Base-by-base conservation (phyloP, 2,329 filamentous ascomycete species). In the Periconia sp. region DNA sequence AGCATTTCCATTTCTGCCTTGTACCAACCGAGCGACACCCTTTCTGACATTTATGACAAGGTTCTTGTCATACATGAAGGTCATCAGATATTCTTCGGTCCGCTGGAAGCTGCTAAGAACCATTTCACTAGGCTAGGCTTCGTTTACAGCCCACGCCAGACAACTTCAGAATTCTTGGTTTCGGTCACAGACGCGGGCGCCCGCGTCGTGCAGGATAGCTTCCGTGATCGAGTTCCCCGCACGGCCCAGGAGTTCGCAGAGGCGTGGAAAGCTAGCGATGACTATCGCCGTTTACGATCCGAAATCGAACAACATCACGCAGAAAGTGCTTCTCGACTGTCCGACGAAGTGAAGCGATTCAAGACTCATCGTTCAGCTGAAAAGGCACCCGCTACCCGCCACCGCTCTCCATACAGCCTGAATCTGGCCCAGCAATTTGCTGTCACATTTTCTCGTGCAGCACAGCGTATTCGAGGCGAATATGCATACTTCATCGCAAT, bases 1-100 rank as follows among this genome's bases (percentile, higher is more conserved):
- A 70, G 66, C 3, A 72, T 75, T 9, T 74, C 76, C 42, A 72
- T 74, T 69, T 76, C 82, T 15, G 77, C 79, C 2, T 77, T 83
- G 18, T 84, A 84, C 52, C 71, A 74, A 38, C 68, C 46, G 5
- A 40, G 52, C 6, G 25, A 38, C 2, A 15, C 15, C 23, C 5
- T 56, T 1, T 50, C 36, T 32, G 28, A 50, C 16, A 30, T 34
- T 8, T 90, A 91, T 53, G 86, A 91, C 68, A 89, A 89, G 60
- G 80, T 80, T 0, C 75, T 84, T 0, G 83, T 91, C 0, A 70
- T 90, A 0, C 88, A 89, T 56, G 84, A 89, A 56, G 88, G 87
- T 1, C 78, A 83, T 0, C 79, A 89, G 58, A 89, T 89, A 46
- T 90, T 81, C 70, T 89, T 83, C 50, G 87, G 87, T 0, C 77